Evolutionary conservation across 2,329 filamentous ascomycete genomes (phyloP).

Genomic region (Teratosphaeriaceae sp.): DNA sequence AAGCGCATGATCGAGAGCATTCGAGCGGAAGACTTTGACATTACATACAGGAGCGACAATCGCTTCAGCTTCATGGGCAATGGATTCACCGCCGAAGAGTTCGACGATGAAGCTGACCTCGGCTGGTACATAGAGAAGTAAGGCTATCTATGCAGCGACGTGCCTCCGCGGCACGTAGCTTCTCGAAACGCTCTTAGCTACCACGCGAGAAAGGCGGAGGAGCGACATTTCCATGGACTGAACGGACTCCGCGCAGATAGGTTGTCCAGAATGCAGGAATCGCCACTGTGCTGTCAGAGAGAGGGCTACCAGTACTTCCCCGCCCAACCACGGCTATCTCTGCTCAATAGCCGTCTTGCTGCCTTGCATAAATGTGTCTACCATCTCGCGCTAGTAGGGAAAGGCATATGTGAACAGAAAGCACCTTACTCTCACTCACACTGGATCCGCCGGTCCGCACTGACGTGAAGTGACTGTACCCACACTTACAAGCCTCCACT

Average conservation of each 20-base stretch:
- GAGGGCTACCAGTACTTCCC: no score
- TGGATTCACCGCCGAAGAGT: conserved; percentile 21
- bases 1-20: conserved; percentile 32
- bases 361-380: not conserved
- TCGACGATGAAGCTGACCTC: not conserved
- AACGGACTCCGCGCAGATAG: no score
- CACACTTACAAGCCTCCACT: not conserved
- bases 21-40: conserved; percentile 44
- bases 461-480: not conserved
- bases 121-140: conserved; percentile 1
- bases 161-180: not conserved
- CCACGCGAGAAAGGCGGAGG: no score
- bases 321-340: not conserved
- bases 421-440: not conserved
- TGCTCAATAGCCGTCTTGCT: conserved; percentile 2
- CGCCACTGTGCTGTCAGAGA: no score
- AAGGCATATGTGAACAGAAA: no score
- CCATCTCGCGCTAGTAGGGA: no score
- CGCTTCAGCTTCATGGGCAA: conserved; percentile 45
- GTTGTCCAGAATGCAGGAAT: no score
- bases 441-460: no score
- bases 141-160: not conserved
- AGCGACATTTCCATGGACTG: no score
- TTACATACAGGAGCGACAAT: conserved; percentile 39
- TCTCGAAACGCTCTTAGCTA: no score